Conservation (phyloP, 257 asterid species). For the Solanum lignicaule region DNA sequence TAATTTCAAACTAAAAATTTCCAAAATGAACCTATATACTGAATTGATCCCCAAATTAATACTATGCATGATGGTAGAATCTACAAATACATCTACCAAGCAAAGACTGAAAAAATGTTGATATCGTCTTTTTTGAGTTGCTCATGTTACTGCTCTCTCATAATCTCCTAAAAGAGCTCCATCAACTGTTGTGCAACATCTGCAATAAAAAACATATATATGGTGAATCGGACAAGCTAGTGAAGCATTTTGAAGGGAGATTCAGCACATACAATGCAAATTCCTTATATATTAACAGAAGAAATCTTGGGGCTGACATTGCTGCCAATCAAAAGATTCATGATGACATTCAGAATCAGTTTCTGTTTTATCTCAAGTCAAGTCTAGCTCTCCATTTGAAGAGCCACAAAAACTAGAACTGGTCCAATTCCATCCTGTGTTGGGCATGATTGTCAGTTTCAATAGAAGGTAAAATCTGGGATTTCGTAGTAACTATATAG, state of each 20-base stretch:
- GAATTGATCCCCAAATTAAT: not conserved
- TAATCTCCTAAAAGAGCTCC: constrained; percentile 55
- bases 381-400: not conserved
- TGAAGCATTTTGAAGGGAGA: not conserved
- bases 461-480: not conserved
- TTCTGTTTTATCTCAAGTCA: not conserved
- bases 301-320: not conserved
- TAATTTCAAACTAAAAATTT: not conserved
- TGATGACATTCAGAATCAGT: not conserved
- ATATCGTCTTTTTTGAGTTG: not conserved
- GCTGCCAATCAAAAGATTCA: not conserved
- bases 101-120: not conserved
- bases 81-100: constrained; percentile 2
- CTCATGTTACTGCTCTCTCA: not conserved
- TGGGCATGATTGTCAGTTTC: not conserved
- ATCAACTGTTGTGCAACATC: constrained; percentile 76
- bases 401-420: not conserved
- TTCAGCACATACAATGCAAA: not conserved
- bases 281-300: not conserved
- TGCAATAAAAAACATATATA: constrained; percentile 8
- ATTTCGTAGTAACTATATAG: not conserved
- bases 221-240: not conserved
- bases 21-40: not conserved
- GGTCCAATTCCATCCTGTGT: not conserved
- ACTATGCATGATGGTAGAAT: not conserved